Percentiles rank a stretch among this genome's conserved stretches.
These are phyloP conservation scores for Saccharomyces hybrid DNA, from an alignment of 1,139 yeast genomes.

Conservation along the genomic window DNA sequence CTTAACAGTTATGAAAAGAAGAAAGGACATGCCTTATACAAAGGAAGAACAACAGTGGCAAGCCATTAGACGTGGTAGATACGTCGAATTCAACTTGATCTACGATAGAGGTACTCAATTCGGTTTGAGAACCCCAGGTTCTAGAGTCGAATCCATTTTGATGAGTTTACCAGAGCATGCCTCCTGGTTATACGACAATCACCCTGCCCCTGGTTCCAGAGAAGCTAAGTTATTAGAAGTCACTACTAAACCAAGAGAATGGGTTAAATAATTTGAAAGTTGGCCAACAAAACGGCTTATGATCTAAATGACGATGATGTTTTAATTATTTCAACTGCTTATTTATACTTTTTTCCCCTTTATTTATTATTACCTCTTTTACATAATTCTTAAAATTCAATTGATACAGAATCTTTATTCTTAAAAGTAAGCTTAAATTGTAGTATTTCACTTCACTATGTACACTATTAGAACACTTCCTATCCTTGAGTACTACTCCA, in stretches of 20 bases:
- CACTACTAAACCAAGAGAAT: constrained; percentile 65
- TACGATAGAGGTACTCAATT: constrained; percentile 96
- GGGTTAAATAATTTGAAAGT: constrained; percentile 40
- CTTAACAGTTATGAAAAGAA: constrained; percentile 60
- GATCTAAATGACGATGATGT: neutral
- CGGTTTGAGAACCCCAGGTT: constrained; percentile 92
- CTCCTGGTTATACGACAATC: constrained; percentile 81
- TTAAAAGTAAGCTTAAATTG: neutral
- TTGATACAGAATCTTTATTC: constrained; percentile 3
- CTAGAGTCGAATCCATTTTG: constrained; percentile 83
- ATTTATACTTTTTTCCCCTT: neutral
- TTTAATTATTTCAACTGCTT: neutral
- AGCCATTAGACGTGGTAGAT: constrained; percentile 89
- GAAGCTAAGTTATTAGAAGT: constrained; percentile 68
- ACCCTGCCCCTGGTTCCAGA: constrained; percentile 71
- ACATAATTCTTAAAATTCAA: neutral
- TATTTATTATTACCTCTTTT: neutral
- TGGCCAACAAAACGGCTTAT: neutral
- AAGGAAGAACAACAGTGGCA: constrained; percentile 87
- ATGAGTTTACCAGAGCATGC: constrained; percentile 90
- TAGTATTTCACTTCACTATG: too few relatives aligned
- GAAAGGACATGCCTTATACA: constrained; percentile 69
- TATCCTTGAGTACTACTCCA: too few relatives aligned
- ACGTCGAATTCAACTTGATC: constrained; percentile 91
- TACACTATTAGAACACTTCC: too few relatives aligned